Evolutionary conservation across 2,329 filamentous ascomycete species (phyloP).

Genomic region (Epichloe typhina): DNA sequence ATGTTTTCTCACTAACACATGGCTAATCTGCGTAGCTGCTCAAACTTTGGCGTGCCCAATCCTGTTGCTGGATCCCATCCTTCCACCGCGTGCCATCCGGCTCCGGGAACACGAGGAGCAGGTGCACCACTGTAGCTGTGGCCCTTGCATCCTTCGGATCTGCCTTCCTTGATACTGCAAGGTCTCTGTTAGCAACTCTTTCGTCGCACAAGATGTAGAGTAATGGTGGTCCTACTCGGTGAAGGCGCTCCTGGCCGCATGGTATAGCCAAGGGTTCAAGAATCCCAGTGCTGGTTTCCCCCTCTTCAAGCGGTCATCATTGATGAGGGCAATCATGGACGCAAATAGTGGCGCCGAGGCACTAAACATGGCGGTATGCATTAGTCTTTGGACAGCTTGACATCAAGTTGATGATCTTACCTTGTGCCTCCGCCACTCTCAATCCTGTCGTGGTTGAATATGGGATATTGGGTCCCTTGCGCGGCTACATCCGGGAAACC

Average conservation of each 20-base stretch:
- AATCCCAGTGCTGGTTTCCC: slow-evolving; percentile 43
- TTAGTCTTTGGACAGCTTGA: background rate
- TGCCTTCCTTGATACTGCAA: slow-evolving; percentile 22
- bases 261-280: slow-evolving; percentile 49
- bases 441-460: slow-evolving; percentile 18
- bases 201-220: background rate
- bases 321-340: slow-evolving; percentile 49
- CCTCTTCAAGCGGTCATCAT: slow-evolving; percentile 44
- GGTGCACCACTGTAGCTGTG: slow-evolving; percentile 12
- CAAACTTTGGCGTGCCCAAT: slow-evolving; percentile 32
- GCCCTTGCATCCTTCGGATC: slow-evolving; percentile 19
- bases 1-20: background rate
- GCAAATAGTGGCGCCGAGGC: slow-evolving; percentile 51
- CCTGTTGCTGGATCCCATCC: slow-evolving; percentile 29
- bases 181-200: slow-evolving; percentile 1
- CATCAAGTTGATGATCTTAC: slow-evolving; percentile 8
- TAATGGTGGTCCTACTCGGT: slow-evolving; percentile 18
- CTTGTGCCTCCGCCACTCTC: slow-evolving; percentile 20
- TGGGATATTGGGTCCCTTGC: slow-evolving; percentile 27
- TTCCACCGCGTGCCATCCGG: slow-evolving; percentile 6
- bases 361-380: slow-evolving; percentile 12
- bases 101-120: slow-evolving; percentile 9
- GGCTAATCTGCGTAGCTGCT: slow-evolving; percentile 15
- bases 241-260: slow-evolving; percentile 17
- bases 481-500: slow-evolving; percentile 50